Percentiles rank a stretch among this genome's conserved stretches.
phyloP scores from a whole-genome alignment of 2,329 filamentous ascomycete species.

The Trichoderma breve region DNA sequence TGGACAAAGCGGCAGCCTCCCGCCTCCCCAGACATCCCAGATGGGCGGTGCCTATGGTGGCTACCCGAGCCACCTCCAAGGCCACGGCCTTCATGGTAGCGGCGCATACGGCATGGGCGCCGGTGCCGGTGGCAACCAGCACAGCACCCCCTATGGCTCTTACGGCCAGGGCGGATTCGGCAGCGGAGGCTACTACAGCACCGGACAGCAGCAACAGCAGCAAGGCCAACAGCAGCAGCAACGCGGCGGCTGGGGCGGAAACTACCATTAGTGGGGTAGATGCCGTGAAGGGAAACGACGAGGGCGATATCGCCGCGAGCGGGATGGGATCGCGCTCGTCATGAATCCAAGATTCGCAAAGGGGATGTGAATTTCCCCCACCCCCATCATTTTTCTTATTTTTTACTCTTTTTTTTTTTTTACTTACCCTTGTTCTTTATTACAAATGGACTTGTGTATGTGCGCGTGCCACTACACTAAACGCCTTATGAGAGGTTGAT shows the following conservation, averaged over 20 bases:
- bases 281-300: conserved; percentile 29
- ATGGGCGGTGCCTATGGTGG: conserved; percentile 53
- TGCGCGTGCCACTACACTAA: conserved; percentile 18
- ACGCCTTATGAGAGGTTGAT: conserved; percentile 21
- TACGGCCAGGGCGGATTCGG: conserved; percentile 52
- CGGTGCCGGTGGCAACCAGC: conserved; percentile 51
- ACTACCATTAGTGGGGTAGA: conserved; percentile 52
- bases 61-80: conserved; percentile 55
- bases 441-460: conserved; percentile 22
- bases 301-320: conserved; percentile 17
- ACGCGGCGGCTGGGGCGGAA: conserved; percentile 58
- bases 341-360: not conserved
- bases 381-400: not conserved
- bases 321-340: not conserved
- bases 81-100: conserved; percentile 53
- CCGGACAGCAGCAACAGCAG: conserved; percentile 35
- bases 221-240: conserved; percentile 35
- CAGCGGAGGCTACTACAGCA: conserved; percentile 48
- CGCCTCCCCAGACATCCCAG: conserved; percentile 55
- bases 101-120: conserved; percentile 55
- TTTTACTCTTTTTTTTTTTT: not conserved
- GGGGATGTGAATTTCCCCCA: not conserved
- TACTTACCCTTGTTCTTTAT: conserved; percentile 11
- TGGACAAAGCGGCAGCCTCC: conserved; percentile 49
- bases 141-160: conserved; percentile 53